Evolutionary conservation across 108 stramenopile species (phyloP).

Genomic region (Skeletonema marinoi): DNA sequence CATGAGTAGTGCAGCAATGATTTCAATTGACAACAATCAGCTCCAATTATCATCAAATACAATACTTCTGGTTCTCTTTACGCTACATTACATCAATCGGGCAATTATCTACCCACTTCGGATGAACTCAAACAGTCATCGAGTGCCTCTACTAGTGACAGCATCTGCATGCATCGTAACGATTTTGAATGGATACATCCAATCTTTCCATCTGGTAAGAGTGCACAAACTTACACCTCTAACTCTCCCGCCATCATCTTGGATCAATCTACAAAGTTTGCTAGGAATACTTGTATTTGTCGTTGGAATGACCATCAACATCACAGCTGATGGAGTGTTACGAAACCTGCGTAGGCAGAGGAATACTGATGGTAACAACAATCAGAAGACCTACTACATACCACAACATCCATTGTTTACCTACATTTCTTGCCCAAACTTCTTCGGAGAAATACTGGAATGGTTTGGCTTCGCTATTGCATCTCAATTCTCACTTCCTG

Average conservation of each 20-base stretch:
- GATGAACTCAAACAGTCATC: conserved; percentile 58
- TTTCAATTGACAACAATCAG: background rate
- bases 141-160: conserved; percentile 67
- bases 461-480: conserved; percentile 86
- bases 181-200: conserved; percentile 79
- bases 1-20: background rate
- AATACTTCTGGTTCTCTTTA: conserved; percentile 67
- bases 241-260: background rate
- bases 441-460: conserved; percentile 87
- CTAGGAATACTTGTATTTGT: conserved; percentile 60
- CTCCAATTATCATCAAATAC: conserved; percentile 44
- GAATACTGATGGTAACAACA: background rate
- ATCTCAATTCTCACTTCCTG: conserved; percentile 43
- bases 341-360: conserved; percentile 51
- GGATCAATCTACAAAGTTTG: conserved; percentile 32
- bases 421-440: conserved; percentile 81
- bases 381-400: conserved; percentile 54
- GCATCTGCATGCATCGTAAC: conserved; percentile 61
- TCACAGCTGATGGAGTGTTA: conserved; percentile 75
- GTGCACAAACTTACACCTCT: conserved; percentile 23
- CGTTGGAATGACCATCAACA: conserved; percentile 69
- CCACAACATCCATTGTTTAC: conserved; percentile 76
- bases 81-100: conserved; percentile 89
- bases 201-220: conserved; percentile 42
- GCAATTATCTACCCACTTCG: conserved; percentile 83